Evolutionary conservation across 139 green algal genomes (phyloP).

Genomic region (Coccomyxa sp.): DNA sequence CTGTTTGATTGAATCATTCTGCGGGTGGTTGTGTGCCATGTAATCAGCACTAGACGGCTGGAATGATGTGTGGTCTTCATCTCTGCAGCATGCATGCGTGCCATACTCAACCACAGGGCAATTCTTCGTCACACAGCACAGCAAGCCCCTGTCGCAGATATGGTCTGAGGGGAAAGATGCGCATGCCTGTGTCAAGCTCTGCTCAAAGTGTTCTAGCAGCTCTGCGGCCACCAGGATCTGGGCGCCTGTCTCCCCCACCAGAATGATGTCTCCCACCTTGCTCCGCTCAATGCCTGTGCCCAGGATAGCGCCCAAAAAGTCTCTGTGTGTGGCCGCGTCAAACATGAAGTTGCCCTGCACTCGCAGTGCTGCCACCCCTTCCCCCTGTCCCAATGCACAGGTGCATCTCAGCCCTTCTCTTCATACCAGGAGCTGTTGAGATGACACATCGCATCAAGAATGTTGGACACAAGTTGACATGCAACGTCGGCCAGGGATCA

Average conservation of each 20-base stretch:
- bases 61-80: too few relatives aligned
- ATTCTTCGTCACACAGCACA: too few relatives aligned
- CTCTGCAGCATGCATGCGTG: too few relatives aligned
- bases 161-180: not conserved
- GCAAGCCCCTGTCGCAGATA: too few relatives aligned
- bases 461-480: too few relatives aligned
- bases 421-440: too few relatives aligned
- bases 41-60: not conserved
- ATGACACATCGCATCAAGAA: too few relatives aligned
- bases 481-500: too few relatives aligned
- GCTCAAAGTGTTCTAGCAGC: slow-evolving; percentile 66
- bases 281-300: slow-evolving; percentile 59
- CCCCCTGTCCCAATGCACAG: slow-evolving; percentile 9
- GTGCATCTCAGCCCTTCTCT: not conserved
- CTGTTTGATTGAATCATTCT: not conserved
- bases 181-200: slow-evolving; percentile 47
- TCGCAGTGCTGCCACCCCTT: slow-evolving; percentile 53
- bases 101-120: too few relatives aligned
- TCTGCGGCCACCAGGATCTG: slow-evolving; percentile 65
- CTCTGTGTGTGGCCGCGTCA: slow-evolving; percentile 66
- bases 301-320: slow-evolving; percentile 75
- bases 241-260: slow-evolving; percentile 69
- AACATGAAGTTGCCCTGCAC: slow-evolving; percentile 70
- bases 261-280: slow-evolving; percentile 59
- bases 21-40: not conserved